A percentile compares a stretch with the other conserved stretches of the same genome.
These are phyloP conservation scores for Eragrostis curvula DNA, from an alignment of 176 grass and related monocot genomes.

Conservation along the genomic window DNA sequence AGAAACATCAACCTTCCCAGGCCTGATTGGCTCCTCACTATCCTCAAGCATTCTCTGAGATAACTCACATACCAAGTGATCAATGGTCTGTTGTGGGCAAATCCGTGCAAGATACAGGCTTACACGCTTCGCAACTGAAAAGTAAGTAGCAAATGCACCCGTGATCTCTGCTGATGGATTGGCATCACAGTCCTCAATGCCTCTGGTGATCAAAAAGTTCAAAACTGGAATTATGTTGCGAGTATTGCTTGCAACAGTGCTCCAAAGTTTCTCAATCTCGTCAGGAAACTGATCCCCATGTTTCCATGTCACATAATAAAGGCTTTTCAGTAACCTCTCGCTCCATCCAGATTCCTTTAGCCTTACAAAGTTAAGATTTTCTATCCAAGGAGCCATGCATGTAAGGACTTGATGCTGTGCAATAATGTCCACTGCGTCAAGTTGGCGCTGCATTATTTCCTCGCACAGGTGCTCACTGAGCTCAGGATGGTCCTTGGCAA, in stretches of 20 bases:
- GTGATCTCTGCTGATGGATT: constrained; percentile 97
- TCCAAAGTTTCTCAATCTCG: constrained; percentile 99
- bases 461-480: constrained; percentile 81
- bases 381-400: constrained; percentile 99
- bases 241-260: constrained; percentile 94
- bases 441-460: constrained; percentile 99
- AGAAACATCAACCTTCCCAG: constrained; percentile 72
- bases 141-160: constrained; percentile 95
- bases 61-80: constrained; percentile 94
- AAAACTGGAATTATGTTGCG: constrained; percentile 98
- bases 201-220: constrained; percentile 95
- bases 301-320: constrained; percentile 98
- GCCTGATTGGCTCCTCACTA: constrained; percentile 67
- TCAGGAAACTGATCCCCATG: constrained; percentile 99
- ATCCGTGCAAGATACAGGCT: constrained; percentile 97
- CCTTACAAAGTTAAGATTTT: constrained; percentile 95
- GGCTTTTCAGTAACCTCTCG: constrained; percentile 88
- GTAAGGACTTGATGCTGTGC: constrained; percentile 99
- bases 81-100: constrained; percentile 93
- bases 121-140: constrained; percentile 96
- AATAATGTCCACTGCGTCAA: constrained; percentile 96
- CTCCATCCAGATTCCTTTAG: constrained; percentile 94
- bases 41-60: constrained; percentile 98
- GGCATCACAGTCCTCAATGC: constrained; percentile 93
- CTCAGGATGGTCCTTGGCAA: constrained; percentile 99